A percentile compares a stretch with the other conserved stretches of the same genome.
Conservation (phyloP, 345 rosid species). For the Schrenkiella parvula region DNA sequence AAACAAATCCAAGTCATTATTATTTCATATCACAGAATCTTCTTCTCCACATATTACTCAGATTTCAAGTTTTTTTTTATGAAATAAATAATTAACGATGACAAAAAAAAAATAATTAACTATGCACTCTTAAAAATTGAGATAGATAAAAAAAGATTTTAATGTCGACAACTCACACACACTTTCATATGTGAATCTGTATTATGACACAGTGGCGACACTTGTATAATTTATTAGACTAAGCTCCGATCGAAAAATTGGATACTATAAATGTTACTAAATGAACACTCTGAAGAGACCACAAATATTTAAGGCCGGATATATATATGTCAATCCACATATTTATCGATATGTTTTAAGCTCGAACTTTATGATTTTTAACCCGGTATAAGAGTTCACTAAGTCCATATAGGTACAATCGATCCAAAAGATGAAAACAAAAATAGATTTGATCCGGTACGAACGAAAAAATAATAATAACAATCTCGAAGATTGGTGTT, state of each 20-base stretch:
- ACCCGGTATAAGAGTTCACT: not conserved
- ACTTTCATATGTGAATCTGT: not conserved
- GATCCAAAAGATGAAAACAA: not conserved
- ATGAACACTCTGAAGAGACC: not conserved
- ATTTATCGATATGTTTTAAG: not conserved
- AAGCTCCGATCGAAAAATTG: not conserved
- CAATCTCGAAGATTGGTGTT: not conserved
- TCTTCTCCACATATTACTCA: not conserved
- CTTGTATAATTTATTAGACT: not conserved
- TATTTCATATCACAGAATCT: conserved; percentile 17
- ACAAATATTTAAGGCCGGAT: not conserved
- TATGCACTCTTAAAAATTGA: not conserved
- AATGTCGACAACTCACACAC: not conserved
- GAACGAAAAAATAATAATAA: not conserved
- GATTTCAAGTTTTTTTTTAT: not conserved
- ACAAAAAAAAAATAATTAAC: too few relatives aligned
- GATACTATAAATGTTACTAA: not conserved
- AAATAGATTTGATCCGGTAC: too few relatives aligned
- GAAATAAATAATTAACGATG: not conserved
- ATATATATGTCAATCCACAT: not conserved
- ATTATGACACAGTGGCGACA: not conserved
- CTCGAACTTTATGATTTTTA: not conserved
- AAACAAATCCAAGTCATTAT: conserved; percentile 28
- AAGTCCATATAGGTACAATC: not conserved
- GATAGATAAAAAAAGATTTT: not conserved